Base-by-base conservation (phyloP, 768 basidiomycete species). In the Mycena metata region DNA sequence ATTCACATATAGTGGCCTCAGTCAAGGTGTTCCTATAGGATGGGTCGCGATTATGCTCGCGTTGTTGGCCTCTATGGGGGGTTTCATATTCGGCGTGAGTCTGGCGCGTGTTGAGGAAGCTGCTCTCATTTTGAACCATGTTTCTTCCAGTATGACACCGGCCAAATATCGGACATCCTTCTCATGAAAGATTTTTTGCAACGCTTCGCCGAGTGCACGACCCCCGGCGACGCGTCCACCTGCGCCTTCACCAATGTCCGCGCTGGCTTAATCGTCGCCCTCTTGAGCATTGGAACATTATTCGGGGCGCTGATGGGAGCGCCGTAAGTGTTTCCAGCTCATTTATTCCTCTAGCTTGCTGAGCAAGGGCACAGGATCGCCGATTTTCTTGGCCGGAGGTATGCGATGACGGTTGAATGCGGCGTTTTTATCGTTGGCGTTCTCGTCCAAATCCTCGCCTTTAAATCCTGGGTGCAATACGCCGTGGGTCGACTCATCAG, bases 121-220 rank as follows among this genome's bases (percentile, higher is more conserved):
- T 55, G 33, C 54, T 62, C 56, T 51, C 47, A 61, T 59, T 50
- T 57, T 33, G n/a, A n/a, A 69, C 69, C 33, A 69, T 66, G 26
- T 30, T 57, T 42, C 64, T 58, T 60, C 23, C 58, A 83, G 80
- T 91, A 91, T 70, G 90, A 92, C 76, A 92, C 90, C 15, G 91
- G 91, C 26, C 92, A 93, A 76, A 93, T 94, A 69, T 89, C 89
- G 58, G 90, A 91, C 75, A 91, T 94, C 71, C 80, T 92, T 30
- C 79, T 92, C 77, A 92, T 93, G 90, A 75, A 84, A 13, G 89
- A 91, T 78, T 92, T 92, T 76, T 79, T 85, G 41, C 78, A 82
- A 12, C 88, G 91, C 16, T 93, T 94, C 73, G 90, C 84, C 2
- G 78, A 79, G 17, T 90, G 89, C 73, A 63, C 76, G 0, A 80